These are phyloP conservation scores for Suhomyces yuchorum DNA, from an alignment of 1,139 yeast genomes.

Conservation along the genomic window DNA sequence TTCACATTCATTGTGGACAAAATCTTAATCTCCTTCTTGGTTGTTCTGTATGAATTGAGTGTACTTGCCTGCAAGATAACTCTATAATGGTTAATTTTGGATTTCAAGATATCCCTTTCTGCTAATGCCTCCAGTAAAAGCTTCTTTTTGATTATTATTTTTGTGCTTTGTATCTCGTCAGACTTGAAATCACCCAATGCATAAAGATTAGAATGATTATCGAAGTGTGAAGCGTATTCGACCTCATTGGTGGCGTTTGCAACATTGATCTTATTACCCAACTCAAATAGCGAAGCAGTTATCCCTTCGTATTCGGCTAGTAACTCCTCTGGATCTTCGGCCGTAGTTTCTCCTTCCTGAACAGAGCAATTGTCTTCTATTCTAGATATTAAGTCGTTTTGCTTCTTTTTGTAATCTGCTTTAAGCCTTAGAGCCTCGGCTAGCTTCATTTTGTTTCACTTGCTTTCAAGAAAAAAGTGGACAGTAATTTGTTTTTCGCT, in stretches of 20 bases:
- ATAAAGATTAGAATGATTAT: background rate
- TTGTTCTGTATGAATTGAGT: background rate
- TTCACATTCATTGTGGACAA: background rate
- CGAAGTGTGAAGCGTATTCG: conserved; percentile 2
- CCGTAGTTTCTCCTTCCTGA: background rate
- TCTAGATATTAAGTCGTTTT: background rate
- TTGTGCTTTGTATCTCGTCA: background rate
- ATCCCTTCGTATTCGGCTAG: background rate
- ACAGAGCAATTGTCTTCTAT: background rate
- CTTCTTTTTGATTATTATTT: background rate
- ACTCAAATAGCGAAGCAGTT: background rate
- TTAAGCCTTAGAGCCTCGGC: conserved; percentile 10
- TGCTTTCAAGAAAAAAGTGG: too few species aligned
- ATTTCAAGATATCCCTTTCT: background rate
- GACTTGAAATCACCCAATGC: background rate
- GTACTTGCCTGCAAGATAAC: background rate
- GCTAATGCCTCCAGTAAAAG: background rate
- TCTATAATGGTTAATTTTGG: background rate
- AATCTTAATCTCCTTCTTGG: conserved; percentile 1
- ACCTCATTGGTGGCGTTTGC: background rate
- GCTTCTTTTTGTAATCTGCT: background rate
- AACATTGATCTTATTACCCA: background rate
- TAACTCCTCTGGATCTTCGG: conserved; percentile 2
- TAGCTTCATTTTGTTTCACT: conserved; percentile 7
- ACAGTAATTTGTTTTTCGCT: too few species aligned